Percentiles rank a stretch among this genome's conserved stretches.
Conservation (phyloP, 2,329 filamentous ascomycete genomes). For the Leptographium flavum region DNA sequence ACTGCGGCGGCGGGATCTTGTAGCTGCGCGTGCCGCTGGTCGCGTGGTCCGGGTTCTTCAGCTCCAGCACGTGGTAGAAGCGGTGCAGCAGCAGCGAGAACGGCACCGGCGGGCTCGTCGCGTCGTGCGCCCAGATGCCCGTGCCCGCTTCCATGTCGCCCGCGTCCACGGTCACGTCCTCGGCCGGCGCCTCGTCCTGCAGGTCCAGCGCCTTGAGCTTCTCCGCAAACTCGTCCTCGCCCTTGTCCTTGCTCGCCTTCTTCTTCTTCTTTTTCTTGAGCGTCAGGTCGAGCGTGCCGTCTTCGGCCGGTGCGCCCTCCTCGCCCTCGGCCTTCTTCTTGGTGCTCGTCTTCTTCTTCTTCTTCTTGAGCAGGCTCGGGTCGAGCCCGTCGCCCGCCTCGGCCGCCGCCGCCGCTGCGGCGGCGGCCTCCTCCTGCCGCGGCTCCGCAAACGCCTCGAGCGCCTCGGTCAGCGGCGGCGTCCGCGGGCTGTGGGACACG, state of each 20-base stretch:
- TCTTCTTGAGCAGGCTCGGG: conserved; percentile 45
- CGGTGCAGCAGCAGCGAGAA: conserved; percentile 78
- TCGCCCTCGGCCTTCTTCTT: conserved; percentile 28
- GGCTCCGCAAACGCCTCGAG: conserved; percentile 40
- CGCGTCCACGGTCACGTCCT: conserved; percentile 39
- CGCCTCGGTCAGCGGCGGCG: conserved; percentile 42
- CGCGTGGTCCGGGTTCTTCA: conserved; percentile 93
- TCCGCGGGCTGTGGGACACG: conserved; percentile 62
- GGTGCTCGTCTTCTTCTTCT: conserved; percentile 36
- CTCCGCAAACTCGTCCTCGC: conserved; percentile 42
- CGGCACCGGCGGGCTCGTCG: conserved; percentile 57
- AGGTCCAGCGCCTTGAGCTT: conserved; percentile 49
- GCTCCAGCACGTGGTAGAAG: conserved; percentile 89
- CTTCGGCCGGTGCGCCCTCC: conserved; percentile 43
- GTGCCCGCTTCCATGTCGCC: conserved; percentile 81
- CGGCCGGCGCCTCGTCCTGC: conserved; percentile 45
- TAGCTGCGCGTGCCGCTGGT: conserved; percentile 84
- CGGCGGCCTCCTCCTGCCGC: conserved; percentile 23
- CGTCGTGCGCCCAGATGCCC: conserved; percentile 78
- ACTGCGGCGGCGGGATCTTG: conserved; percentile 98
- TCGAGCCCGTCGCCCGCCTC: conserved; percentile 45
- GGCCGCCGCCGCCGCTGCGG: conserved; percentile 22
- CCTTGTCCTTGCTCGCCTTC: conserved; percentile 20
- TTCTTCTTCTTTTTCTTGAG: conserved; percentile 76
- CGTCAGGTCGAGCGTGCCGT: conserved; percentile 37